A percentile compares a stretch with the other conserved stretches of the same genome.
Evolutionary conservation across 2,329 filamentous ascomycete genomes (phyloP).

Genomic region (Alternaria longipes): DNA sequence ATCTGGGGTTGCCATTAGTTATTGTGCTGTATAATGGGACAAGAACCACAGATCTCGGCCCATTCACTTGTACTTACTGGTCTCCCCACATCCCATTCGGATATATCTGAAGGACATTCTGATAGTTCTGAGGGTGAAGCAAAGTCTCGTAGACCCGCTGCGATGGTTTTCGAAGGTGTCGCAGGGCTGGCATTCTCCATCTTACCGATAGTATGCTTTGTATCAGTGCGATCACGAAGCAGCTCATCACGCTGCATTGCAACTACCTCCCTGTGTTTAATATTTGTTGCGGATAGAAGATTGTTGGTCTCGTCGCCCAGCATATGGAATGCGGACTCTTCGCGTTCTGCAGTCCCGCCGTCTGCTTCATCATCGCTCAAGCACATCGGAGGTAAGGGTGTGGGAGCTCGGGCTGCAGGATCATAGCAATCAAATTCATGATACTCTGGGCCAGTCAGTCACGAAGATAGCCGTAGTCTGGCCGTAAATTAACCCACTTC

Average conservation of each 20-base stretch:
- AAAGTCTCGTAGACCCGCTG: not conserved
- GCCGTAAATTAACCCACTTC: conserved; percentile 20
- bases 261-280: not conserved
- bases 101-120: conserved; percentile 31
- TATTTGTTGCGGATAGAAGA: conserved; percentile 1
- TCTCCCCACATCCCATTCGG: conserved; percentile 17
- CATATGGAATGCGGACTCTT: not conserved
- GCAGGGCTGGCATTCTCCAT: conserved; percentile 13
- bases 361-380: conserved; percentile 14
- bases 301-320: too few relatives aligned
- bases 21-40: too few relatives aligned
- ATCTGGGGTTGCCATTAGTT: not conserved
- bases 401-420: conserved; percentile 28
- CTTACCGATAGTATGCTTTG: conserved; percentile 14
- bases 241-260: conserved; percentile 12
- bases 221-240: conserved; percentile 6
- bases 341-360: not conserved
- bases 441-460: conserved; percentile 18
- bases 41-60: not conserved
- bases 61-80: conserved; percentile 12
- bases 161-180: not conserved
- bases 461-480: not conserved
- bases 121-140: conserved; percentile 21
- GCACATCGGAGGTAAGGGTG: conserved; percentile 29
- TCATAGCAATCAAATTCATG: conserved; percentile 30